Conservation (phyloP, 192 early-diverging fungal genomes). For the Rhizoclosmatium sp. region DNA sequence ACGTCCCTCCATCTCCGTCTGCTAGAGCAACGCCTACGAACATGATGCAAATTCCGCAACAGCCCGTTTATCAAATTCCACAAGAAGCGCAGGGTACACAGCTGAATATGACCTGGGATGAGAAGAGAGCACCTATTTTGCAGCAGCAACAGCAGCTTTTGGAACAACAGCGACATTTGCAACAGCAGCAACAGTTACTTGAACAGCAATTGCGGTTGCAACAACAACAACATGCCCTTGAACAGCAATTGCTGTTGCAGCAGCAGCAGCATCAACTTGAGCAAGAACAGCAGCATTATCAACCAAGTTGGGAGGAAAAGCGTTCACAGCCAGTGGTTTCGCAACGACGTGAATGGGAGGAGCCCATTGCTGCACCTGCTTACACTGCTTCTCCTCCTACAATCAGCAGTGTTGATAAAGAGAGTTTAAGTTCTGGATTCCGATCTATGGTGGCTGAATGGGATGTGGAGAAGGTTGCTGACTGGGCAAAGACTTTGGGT, state of each 20-base stretch:
- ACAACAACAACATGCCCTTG: constrained; percentile 4
- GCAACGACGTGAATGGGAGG: background rate
- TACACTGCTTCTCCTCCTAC: background rate
- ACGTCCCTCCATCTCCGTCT: background rate
- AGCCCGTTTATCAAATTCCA: too few relatives aligned
- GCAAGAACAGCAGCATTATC: constrained; percentile 14
- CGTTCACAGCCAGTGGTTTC: background rate
- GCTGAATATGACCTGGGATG: background rate
- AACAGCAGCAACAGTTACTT: background rate
- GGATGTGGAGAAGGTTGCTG: too few relatives aligned
- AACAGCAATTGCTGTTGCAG: background rate
- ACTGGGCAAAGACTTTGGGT: too few relatives aligned
- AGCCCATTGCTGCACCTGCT: background rate
- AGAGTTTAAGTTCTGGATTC: background rate
- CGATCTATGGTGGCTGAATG: background rate
- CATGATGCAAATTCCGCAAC: background rate
- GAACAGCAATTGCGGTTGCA: background rate
- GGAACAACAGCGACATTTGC: background rate
- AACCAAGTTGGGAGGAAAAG: background rate
- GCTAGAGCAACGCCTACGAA: background rate
- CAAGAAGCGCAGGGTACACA: background rate
- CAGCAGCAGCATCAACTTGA: background rate
- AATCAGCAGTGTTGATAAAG: background rate
- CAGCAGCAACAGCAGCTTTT: background rate
- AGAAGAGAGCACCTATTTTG: background rate